Conservation (phyloP, 176 grass and related monocot species). For the Oryza punctata region DNA sequence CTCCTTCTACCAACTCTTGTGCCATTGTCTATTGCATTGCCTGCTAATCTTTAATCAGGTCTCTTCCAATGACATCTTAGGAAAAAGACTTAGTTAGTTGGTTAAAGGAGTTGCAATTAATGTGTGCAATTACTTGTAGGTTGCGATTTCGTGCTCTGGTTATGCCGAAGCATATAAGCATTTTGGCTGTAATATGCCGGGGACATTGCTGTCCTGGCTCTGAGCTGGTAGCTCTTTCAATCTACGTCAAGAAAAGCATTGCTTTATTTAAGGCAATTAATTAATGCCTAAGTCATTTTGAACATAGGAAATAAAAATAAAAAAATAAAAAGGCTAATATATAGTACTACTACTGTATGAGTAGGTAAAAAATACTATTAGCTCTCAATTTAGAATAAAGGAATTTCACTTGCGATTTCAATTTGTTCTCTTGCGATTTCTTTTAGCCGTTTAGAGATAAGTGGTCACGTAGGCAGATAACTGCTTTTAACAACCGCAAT, state of each 20-base stretch:
- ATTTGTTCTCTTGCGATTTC: neutral
- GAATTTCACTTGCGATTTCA: neutral
- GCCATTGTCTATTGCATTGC: neutral
- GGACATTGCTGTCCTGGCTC: neutral
- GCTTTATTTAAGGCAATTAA: neutral
- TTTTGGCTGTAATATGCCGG: conserved; percentile 16
- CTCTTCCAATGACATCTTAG: neutral
- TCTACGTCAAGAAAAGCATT: conserved; percentile 26
- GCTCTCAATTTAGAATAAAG: neutral
- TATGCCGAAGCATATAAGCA: neutral
- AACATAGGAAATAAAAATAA: neutral
- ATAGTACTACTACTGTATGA: neutral
- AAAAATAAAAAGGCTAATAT: neutral
- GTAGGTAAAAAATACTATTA: neutral
- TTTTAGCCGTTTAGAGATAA: neutral
- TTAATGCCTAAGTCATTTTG: conserved; percentile 1
- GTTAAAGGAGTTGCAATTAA: neutral
- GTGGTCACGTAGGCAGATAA: neutral
- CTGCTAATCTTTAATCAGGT: conserved; percentile 6
- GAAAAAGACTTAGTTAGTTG: neutral
- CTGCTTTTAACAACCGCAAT: conserved; percentile 5
- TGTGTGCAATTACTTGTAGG: neutral
- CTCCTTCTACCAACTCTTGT: neutral
- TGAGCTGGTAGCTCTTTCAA: neutral
- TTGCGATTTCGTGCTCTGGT: conserved; percentile 10